A percentile compares a stretch with the other conserved stretches of the same genome.
These are phyloP conservation scores for Lactarius tabidus DNA, from an alignment of 768 basidiomycete genomes.

Conservation along the genomic window DNA sequence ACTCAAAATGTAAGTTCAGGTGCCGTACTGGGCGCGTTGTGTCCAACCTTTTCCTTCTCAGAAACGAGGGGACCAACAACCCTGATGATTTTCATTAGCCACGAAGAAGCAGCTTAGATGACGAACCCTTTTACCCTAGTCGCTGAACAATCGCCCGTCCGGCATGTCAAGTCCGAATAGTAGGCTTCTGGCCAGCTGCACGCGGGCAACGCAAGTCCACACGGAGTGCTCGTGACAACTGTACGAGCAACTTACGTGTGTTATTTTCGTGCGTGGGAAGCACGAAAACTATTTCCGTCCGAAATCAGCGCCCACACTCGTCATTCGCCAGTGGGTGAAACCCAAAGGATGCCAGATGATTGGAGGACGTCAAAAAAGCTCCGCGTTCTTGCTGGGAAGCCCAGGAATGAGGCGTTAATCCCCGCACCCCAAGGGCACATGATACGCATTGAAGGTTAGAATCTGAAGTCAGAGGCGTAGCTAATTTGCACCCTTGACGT, in stretches of 20 bases:
- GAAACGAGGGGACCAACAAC: not conserved
- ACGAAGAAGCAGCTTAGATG: not conserved
- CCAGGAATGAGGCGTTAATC: constrained; percentile 17
- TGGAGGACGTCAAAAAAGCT: constrained; percentile 15
- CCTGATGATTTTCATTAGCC: not conserved
- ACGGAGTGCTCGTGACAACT: not conserved
- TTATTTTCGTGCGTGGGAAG: not conserved
- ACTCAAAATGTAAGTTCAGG: not conserved
- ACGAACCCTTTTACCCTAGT: not conserved
- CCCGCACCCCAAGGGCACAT: constrained; percentile 5
- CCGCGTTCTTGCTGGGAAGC: constrained; percentile 16
- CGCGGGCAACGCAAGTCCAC: not conserved
- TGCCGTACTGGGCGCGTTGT: not conserved
- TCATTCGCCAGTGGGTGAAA: not conserved
- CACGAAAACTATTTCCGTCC: not conserved
- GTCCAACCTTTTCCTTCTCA: not conserved
- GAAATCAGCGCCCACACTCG: not conserved
- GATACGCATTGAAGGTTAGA: not conserved
- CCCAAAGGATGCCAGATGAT: not conserved
- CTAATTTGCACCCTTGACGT: not conserved
- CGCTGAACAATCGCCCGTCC: not conserved
- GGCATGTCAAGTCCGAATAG: constrained; percentile 1
- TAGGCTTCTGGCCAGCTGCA: not conserved
- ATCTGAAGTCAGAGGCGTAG: not conserved
- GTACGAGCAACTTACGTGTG: not conserved